Conservation (phyloP, 179 eudicot species). For the Spergularia azorica region DNA sequence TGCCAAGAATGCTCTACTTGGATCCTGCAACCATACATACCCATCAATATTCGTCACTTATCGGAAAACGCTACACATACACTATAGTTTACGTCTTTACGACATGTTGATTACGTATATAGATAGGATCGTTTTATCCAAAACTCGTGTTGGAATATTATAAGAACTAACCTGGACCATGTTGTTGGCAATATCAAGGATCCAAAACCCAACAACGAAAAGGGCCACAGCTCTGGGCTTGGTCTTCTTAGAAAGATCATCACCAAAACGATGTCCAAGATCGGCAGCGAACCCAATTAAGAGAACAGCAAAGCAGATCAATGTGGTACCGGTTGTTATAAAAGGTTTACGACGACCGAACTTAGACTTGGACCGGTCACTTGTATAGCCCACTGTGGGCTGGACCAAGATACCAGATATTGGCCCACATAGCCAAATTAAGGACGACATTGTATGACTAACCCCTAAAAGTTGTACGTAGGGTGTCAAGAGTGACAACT, state of each 20-base stretch:
- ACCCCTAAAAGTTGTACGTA: conserved; percentile 48
- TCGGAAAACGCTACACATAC: no score
- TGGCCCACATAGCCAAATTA: conserved; percentile 59
- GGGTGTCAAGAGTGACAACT: conserved; percentile 48
- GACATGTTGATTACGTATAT: no score
- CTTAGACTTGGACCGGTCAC: conserved; percentile 35
- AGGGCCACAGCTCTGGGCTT: conserved; percentile 50
- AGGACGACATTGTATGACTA: conserved; percentile 41
- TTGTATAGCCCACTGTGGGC: conserved; percentile 44
- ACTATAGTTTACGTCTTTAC: no score
- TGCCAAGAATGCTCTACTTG: conserved; percentile 46
- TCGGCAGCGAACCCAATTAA: conserved; percentile 54
- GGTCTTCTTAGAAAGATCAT: conserved; percentile 19
- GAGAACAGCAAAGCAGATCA: conserved; percentile 38
- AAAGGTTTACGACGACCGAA: conserved; percentile 48
- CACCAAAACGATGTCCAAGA: conserved; percentile 38
- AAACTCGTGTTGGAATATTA: no score
- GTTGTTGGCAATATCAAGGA: conserved; percentile 55
- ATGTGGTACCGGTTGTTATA: conserved; percentile 34
- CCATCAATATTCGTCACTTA: background rate
- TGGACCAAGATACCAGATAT: conserved; percentile 47
- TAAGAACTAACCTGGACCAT: conserved; percentile 40
- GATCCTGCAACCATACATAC: conserved; percentile 26
- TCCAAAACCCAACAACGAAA: conserved; percentile 52
- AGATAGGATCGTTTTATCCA: background rate